Base-by-base conservation (phyloP, 306 rosid species). In the Prunus mira region DNA sequence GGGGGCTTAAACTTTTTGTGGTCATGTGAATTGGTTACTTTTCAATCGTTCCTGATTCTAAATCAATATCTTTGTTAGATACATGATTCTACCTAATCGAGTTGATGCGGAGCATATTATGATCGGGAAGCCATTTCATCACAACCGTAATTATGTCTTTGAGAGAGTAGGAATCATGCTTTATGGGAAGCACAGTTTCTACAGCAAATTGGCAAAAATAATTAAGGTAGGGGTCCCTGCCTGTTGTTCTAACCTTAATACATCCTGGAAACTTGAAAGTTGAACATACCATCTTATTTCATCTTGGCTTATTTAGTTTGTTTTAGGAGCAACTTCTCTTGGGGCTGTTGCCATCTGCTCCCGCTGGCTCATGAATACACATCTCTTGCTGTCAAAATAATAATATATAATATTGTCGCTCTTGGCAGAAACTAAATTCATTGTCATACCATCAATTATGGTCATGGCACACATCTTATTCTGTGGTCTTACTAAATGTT, bases 141-240 rank as follows among this genome's bases (percentile, higher is more conserved):
- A 65, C 34, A 43, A 63, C 76, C 75, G 4, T 74, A 82, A 70
- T 43, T 82, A 64, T 82, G 79, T 90, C 54, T 91, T 93, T 79
- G 93, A 88, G 55, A 78, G 80, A 56, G 88, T 88, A 50, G 90
- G 98, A 74, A 70, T 93, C 85, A 84, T 93, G 96, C 97, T 91
- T 70, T 88, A 93, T 66, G 98, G 98, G 52, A 91, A 86, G 82
- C 88, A 28, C 69, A 85, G 86, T 79, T 93, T 93, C 87, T 90
- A 88, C 86, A 83, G 84, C 82, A 93, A 90, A 82, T 85, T 90
- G 60, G 81, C 89, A 52, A 81, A 76, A 45, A 72, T 90, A 79
- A 70, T 87, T 69, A 90, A 87, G 94, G 98, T 88, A 84, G 34
- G 75, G 55, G 24, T 76, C 64, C n/a, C 19, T 61, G 22, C 73